Conservation (phyloP, 2,329 filamentous ascomycete genomes). For the Aureobasidium sp. region DNA sequence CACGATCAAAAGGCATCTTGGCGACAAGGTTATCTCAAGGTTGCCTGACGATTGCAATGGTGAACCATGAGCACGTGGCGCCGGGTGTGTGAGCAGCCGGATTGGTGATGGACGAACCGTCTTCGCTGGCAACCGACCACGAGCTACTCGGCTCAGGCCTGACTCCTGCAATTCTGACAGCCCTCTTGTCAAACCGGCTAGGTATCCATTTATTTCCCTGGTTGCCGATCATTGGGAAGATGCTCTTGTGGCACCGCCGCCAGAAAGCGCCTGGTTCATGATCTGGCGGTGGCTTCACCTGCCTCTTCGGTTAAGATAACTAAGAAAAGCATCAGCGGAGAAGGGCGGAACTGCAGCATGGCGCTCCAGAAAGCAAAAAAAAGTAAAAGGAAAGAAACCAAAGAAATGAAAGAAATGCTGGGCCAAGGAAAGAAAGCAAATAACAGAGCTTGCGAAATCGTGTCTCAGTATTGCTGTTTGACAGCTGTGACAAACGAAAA, state of each 20-base stretch:
- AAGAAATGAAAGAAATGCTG: background rate
- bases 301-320: constrained; percentile 10
- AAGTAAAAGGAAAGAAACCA: background rate
- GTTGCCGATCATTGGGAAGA: constrained; percentile 10
- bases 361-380: background rate
- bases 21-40: background rate
- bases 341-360: background rate
- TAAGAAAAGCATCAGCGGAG: constrained; percentile 5
- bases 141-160: background rate
- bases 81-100: constrained; percentile 10
- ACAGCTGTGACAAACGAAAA: constrained; percentile 13
- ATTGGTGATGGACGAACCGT: background rate
- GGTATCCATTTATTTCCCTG: background rate
- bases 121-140: background rate
- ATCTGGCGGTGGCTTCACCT: constrained; percentile 4
- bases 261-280: constrained; percentile 6
- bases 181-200: constrained; percentile 1
- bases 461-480: constrained; percentile 12
- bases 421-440: constrained; percentile 3
- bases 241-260: constrained; percentile 12
- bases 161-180: constrained; percentile 14
- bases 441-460: background rate
- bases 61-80: constrained; percentile 13
- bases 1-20: constrained; percentile 1
- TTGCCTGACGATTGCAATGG: constrained; percentile 6